Evolutionary conservation across 345 rosid genomes (phyloP).

Genomic region (Syzygium aqueum): DNA sequence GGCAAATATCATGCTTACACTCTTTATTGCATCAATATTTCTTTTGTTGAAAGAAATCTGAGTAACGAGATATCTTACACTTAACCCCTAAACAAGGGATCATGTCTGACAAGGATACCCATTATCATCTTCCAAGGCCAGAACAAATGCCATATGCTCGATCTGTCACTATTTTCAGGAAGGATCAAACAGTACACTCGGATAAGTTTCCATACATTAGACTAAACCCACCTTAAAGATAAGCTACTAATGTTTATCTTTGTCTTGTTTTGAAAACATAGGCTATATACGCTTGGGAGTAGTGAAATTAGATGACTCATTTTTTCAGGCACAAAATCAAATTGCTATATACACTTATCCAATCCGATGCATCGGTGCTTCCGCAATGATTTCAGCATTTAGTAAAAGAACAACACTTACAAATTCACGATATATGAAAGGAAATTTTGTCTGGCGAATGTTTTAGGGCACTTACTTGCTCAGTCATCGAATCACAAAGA

Average conservation of each 20-base stretch:
- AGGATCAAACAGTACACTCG: neutral
- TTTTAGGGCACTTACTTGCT: neutral
- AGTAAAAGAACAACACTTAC: neutral
- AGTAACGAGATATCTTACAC: neutral
- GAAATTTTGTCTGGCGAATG: neutral
- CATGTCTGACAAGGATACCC: neutral
- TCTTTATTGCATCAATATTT: neutral
- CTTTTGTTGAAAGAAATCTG: neutral
- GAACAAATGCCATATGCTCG: neutral
- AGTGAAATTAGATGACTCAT: neutral
- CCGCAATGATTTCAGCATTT: neutral
- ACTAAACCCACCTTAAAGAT: neutral
- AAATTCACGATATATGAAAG: neutral
- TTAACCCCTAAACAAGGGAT: neutral
- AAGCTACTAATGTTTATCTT: neutral
- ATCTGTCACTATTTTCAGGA: neutral
- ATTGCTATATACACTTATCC: neutral
- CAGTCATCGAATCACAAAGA: neutral
- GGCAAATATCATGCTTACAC: neutral
- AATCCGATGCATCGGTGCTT: neutral
- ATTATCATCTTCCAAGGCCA: neutral
- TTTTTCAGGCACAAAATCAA: neutral
- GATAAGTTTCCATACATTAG: neutral
- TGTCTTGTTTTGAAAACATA: neutral
- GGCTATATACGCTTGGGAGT: neutral